Evolutionary conservation across 352 stramenopile genomes (phyloP).

Genomic region (Globisporangium orthogonon): DNA sequence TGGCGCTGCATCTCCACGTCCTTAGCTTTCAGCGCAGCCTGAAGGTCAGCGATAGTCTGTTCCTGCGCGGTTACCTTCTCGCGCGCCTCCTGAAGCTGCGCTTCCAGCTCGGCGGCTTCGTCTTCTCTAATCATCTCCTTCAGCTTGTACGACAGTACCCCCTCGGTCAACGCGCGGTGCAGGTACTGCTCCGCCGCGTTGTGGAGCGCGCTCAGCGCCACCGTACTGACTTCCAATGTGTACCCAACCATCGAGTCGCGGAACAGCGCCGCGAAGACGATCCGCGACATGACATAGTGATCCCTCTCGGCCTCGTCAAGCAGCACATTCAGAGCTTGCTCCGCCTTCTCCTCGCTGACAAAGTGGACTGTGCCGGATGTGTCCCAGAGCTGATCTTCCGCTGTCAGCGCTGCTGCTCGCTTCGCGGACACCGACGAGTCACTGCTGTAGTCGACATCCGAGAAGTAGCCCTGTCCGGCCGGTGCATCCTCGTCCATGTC

Average conservation of each 20-base stretch:
- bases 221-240: constrained; percentile 46
- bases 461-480: constrained; percentile 66
- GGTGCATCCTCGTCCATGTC: constrained; percentile 28
- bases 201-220: constrained; percentile 71
- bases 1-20: constrained; percentile 63
- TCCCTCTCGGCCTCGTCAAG: constrained; percentile 17
- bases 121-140: constrained; percentile 36
- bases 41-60: constrained; percentile 47
- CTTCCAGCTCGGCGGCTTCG: constrained; percentile 31
- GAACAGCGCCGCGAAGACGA: constrained; percentile 55
- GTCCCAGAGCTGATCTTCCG: constrained; percentile 55
- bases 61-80: constrained; percentile 59
- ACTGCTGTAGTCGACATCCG: constrained; percentile 49
- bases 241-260: constrained; percentile 22
- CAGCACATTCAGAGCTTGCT: constrained; percentile 18
- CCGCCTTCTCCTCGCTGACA: constrained; percentile 15
- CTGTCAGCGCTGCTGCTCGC: constrained; percentile 11
- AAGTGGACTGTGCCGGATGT: constrained; percentile 25
- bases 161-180: constrained; percentile 44
- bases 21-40: constrained; percentile 51
- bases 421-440: constrained; percentile 19
- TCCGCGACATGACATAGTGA: constrained; percentile 64
- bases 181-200: constrained; percentile 72
- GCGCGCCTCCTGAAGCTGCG: constrained; percentile 36
- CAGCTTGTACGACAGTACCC: constrained; percentile 48